These are phyloP conservation scores for Diaporthe ilicicola DNA, from an alignment of 2,329 filamentous ascomycete species.

Conservation along the genomic window DNA sequence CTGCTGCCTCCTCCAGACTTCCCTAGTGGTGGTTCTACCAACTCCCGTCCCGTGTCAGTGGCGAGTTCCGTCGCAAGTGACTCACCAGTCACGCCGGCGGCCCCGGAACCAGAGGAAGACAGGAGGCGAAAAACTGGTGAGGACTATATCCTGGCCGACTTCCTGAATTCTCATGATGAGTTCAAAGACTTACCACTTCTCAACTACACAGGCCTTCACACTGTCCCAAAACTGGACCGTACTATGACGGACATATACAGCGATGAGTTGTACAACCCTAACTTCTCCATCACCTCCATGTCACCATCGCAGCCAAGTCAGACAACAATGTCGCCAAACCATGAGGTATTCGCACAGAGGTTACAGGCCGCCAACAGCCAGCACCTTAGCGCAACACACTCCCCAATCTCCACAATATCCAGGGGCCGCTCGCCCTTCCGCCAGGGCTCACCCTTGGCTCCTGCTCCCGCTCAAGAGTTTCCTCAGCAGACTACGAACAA, in stretches of 20 bases:
- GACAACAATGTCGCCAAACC: constrained; percentile 58
- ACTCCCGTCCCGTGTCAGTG: constrained; percentile 63
- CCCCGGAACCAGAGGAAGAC: constrained; percentile 57
- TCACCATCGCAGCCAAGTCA: constrained; percentile 57
- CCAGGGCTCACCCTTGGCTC: constrained; percentile 71
- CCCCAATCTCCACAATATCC: constrained; percentile 55
- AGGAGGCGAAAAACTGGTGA: constrained; percentile 65
- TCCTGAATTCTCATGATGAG: constrained; percentile 44
- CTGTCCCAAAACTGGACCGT: constrained; percentile 79
- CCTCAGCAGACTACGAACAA: constrained; percentile 34
- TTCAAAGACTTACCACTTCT: constrained; percentile 73
- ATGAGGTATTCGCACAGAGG: constrained; percentile 76
- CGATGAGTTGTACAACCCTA: constrained; percentile 85
- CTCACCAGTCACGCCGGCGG: constrained; percentile 66
- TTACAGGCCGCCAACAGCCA: constrained; percentile 82
- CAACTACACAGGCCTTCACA: constrained; percentile 61
- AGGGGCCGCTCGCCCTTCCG: constrained; percentile 85
- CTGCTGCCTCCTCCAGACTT: constrained; percentile 58
- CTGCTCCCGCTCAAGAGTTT: constrained; percentile 55
- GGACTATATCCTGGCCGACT: constrained; percentile 38
- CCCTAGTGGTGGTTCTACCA: constrained; percentile 47
- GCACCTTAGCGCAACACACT: constrained; percentile 68
- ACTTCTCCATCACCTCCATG: constrained; percentile 66
- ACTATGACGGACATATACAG: constrained; percentile 87
- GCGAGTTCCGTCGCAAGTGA: constrained; percentile 66